These are phyloP conservation scores for Pistacia atlantica DNA, from an alignment of 345 rosid genomes.

Conservation along the genomic window DNA sequence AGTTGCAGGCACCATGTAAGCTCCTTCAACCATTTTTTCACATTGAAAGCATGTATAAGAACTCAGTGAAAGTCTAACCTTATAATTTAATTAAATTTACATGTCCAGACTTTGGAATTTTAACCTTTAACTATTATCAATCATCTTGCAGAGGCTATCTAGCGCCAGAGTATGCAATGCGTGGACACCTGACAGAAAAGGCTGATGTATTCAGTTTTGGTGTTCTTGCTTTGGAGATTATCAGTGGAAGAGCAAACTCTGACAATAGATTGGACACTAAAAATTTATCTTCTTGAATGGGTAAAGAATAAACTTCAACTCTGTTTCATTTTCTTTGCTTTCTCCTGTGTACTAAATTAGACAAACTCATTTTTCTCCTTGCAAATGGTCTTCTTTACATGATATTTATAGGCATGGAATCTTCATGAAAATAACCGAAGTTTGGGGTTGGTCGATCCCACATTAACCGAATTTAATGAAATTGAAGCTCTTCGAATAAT, in stretches of 20 bases:
- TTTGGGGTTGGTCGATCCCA: conserved; percentile 28
- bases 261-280: conserved; percentile 3
- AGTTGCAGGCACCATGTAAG: conserved; percentile 41
- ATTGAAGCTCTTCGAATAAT: conserved; percentile 32
- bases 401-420: conserved; percentile 9
- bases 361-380: background rate
- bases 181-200: conserved; percentile 37
- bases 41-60: too few species aligned
- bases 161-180: conserved; percentile 46
- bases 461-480: conserved; percentile 17
- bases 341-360: background rate
- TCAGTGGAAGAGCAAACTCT: conserved; percentile 31
- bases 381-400: too few species aligned
- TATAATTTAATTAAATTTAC: background rate
- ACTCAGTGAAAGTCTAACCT: too few species aligned
- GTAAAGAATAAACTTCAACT: conserved; percentile 10
- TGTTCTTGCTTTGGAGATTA: conserved; percentile 32
- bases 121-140: background rate
- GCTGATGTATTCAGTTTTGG: conserved; percentile 44
- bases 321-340: background rate
- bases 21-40: background rate
- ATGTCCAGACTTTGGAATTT: background rate
- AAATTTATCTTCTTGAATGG: conserved; percentile 36
- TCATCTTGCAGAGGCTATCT: conserved; percentile 36
- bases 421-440: conserved; percentile 28